Evolutionary conservation across 495 filamentous ascomycete species (phyloP).

Genomic region (Penicillium coprophilum): DNA sequence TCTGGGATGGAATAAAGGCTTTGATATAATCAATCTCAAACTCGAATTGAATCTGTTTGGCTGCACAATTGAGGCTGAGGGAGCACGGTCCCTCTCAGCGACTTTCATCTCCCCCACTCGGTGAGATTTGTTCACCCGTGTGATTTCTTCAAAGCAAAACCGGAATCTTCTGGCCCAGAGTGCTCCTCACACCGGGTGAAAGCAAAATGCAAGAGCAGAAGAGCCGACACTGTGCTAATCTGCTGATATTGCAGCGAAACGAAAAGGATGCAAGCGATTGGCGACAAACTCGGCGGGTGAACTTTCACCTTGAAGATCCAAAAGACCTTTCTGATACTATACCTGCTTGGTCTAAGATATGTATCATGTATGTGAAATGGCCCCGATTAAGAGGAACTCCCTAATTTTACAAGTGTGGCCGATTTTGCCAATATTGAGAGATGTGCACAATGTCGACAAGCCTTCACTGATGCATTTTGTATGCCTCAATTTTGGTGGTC

Average conservation of each 20-base stretch:
- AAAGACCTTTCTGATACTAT: neutral
- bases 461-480: neutral
- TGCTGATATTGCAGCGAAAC: constrained; percentile 1
- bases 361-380: constrained; percentile 1
- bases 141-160: neutral
- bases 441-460: constrained; percentile 6
- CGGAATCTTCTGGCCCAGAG: neutral
- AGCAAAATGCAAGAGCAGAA: constrained; percentile 8
- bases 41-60: neutral
- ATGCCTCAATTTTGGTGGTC: constrained; percentile 17
- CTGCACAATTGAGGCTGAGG: constrained; percentile 1
- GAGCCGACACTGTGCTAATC: neutral
- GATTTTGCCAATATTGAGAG: neutral
- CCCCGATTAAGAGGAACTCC: neutral
- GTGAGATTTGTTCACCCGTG: neutral
- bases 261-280: neutral
- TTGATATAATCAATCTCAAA: neutral
- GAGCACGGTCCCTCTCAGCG: constrained; percentile 10
- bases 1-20: neutral
- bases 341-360: constrained; percentile 5
- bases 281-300: neutral
- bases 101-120: neutral
- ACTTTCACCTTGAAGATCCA: neutral
- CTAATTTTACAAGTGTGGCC: constrained; percentile 1
- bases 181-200: neutral